Evolutionary conservation across 1,284 basidiomycete species (phyloP).

Genomic region (Cryptococcus hybrid): DNA sequence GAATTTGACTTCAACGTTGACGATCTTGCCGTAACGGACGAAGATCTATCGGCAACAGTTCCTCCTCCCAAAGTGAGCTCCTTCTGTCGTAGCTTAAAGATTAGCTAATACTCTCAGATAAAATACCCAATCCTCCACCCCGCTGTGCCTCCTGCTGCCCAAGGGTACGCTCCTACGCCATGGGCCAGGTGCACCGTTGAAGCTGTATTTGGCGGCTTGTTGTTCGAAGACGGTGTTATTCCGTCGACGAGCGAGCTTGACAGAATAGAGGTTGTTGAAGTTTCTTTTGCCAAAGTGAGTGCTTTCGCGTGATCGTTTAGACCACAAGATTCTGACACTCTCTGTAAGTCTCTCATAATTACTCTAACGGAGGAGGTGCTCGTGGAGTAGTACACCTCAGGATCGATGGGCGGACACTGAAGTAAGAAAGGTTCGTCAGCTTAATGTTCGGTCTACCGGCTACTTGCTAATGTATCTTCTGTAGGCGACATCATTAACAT

Average conservation of each 20-base stretch:
- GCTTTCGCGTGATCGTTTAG: no score
- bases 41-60: slow-evolving; percentile 16
- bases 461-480: slow-evolving; percentile 2
- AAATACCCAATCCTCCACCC: slow-evolving; percentile 38
- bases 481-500: slow-evolving; percentile 75
- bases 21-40: slow-evolving; percentile 32
- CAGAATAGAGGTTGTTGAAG: not conserved
- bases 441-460: not conserved
- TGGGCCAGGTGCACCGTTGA: slow-evolving; percentile 37
- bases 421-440: slow-evolving; percentile 21
- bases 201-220: slow-evolving; percentile 25
- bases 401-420: slow-evolving; percentile 44
- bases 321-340: no score
- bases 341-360: slow-evolving; percentile 14
- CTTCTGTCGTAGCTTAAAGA: not conserved
- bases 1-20: slow-evolving; percentile 38
- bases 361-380: slow-evolving; percentile 9
- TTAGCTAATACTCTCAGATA: slow-evolving; percentile 15
- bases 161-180: slow-evolving; percentile 30
- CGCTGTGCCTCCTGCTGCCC: slow-evolving; percentile 25
- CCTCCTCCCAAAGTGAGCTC: slow-evolving; percentile 10
- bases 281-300: slow-evolving; percentile 24
- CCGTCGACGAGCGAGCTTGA: slow-evolving; percentile 6
- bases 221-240: slow-evolving; percentile 17
- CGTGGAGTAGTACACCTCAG: slow-evolving; percentile 37